These are phyloP conservation scores for Wickerhamiella spandovensis DNA, from an alignment of 805 yeast genomes.

Conservation along the genomic window DNA sequence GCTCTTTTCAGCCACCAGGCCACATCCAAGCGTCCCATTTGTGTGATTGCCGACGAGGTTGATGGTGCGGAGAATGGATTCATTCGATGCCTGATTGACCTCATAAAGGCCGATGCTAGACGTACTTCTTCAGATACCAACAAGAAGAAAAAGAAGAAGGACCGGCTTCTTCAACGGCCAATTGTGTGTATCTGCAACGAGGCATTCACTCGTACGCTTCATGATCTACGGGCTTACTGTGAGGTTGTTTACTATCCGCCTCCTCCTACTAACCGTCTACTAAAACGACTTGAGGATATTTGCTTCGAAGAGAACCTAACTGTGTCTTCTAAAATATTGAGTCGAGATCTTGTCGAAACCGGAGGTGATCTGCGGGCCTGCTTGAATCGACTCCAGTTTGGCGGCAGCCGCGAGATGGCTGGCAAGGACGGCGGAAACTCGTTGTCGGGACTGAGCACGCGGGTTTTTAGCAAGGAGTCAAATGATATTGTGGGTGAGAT, in stretches of 20 bases:
- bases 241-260: slow-evolving; percentile 58
- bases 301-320: slow-evolving; percentile 42
- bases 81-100: slow-evolving; percentile 10
- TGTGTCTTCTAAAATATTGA: slow-evolving; percentile 37
- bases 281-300: slow-evolving; percentile 36
- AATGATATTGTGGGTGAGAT: slow-evolving; percentile 3
- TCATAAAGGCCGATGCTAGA: slow-evolving; percentile 9
- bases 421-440: neutral
- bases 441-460: neutral
- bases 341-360: slow-evolving; percentile 53
- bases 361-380: slow-evolving; percentile 82
- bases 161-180: slow-evolving; percentile 45
- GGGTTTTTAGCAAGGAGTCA: neutral
- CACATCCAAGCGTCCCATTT: slow-evolving; percentile 51
- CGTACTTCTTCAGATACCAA: slow-evolving; percentile 11
- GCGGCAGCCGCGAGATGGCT: slow-evolving; percentile 10
- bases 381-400: slow-evolving; percentile 70
- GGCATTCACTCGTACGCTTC: slow-evolving; percentile 60
- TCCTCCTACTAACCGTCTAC: slow-evolving; percentile 37
- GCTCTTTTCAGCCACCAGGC: slow-evolving; percentile 40
- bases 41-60: slow-evolving; percentile 78
- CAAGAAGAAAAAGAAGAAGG: slow-evolving; percentile 7
- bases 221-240: slow-evolving; percentile 55
- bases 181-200: slow-evolving; percentile 90
- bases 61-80: slow-evolving; percentile 63